phyloP scores from a whole-genome alignment of 2,329 filamentous ascomycete genomes.

The Parastagonospora nodorum region DNA sequence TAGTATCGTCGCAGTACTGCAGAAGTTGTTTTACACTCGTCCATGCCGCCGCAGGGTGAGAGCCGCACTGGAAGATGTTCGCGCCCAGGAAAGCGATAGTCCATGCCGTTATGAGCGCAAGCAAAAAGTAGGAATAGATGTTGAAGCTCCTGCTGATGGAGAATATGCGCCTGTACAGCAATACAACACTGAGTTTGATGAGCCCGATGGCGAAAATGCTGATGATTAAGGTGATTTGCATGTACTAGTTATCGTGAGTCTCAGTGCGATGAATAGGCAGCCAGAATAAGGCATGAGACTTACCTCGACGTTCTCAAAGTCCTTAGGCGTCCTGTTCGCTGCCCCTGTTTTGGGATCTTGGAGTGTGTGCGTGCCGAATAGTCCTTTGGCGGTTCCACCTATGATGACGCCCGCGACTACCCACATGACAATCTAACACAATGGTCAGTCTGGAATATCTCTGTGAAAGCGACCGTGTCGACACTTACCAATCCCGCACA shows the following conservation, averaged over 20 bases:
- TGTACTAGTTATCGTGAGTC: conserved; percentile 4
- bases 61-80: conserved; percentile 9
- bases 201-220: conserved; percentile 6
- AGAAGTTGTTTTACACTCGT: conserved; percentile 2
- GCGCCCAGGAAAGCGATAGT: conserved; percentile 3
- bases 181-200: conserved; percentile 11
- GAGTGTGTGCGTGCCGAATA: conserved; percentile 2
- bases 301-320: conserved; percentile 8
- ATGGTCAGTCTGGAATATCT: neutral
- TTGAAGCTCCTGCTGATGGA: conserved; percentile 7
- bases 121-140: conserved; percentile 3
- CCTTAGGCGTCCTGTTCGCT: neutral
- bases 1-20: conserved; percentile 5
- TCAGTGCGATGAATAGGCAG: neutral
- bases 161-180: conserved; percentile 8
- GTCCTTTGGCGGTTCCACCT: neutral
- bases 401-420: conserved; percentile 4
- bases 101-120: conserved; percentile 1
- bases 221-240: conserved; percentile 6
- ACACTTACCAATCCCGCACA: conserved; percentile 3
- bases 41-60: conserved; percentile 4
- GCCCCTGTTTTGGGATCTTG: conserved; percentile 5
- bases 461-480: neutral
- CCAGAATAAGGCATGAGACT: neutral
- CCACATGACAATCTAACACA: conserved; percentile 6